These are phyloP conservation scores for Coemansia guatemalensis DNA, from an alignment of 192 early-diverging fungal species.

Conservation along the genomic window DNA sequence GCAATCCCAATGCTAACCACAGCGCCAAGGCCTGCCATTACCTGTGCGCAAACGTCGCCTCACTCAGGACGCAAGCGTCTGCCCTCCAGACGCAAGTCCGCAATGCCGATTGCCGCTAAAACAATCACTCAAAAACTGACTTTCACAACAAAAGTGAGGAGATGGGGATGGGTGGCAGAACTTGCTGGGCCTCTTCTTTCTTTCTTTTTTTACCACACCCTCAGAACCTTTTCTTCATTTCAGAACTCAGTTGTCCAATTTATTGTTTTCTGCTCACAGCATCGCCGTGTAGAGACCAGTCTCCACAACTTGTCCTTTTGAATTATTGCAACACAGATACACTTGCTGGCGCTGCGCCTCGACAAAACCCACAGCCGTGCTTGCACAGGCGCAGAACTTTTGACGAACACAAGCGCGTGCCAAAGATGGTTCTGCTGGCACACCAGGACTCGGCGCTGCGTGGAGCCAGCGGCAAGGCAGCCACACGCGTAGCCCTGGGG, in stretches of 20 bases:
- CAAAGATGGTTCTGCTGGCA: constrained; percentile 28
- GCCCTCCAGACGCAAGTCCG: neutral
- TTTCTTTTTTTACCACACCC: neutral
- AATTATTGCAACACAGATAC: neutral
- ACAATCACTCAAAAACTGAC: neutral
- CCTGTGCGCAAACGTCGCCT: neutral
- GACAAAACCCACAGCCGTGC: neutral
- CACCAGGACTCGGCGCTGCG: constrained; percentile 17
- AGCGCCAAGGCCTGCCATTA: neutral
- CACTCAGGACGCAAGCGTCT: neutral
- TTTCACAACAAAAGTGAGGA: neutral
- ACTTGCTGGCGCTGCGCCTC: neutral
- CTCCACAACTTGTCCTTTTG: neutral
- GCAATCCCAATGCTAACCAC: too few species aligned
- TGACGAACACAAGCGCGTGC: neutral
- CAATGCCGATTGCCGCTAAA: neutral
- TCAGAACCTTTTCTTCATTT: neutral
- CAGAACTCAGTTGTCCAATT: neutral
- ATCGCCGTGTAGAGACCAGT: neutral
- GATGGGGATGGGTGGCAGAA: neutral
- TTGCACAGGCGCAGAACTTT: constrained; percentile 11
- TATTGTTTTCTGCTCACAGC: neutral
- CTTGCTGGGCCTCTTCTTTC: neutral
- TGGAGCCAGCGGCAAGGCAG: constrained; percentile 7
- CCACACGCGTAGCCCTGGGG: constrained; percentile 13